phyloP scores from a whole-genome alignment of 192 early-diverging fungal genomes.

The Mortierella hygrophila region DNA sequence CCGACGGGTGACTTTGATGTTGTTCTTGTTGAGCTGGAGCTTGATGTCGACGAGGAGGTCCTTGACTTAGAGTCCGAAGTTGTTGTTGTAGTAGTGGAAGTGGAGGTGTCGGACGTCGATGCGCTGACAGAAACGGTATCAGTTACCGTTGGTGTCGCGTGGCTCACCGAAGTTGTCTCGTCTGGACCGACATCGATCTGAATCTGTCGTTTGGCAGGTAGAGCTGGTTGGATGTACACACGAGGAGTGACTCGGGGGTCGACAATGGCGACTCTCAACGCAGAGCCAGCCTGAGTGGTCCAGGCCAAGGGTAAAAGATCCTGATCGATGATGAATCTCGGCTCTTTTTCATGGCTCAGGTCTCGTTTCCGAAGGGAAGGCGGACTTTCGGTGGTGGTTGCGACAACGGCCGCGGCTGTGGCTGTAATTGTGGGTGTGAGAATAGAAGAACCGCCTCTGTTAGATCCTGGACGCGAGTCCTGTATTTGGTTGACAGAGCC shows the following conservation, averaged over 20 bases:
- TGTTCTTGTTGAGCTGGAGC: not conserved
- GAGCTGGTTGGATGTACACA: not conserved
- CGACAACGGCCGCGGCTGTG: not conserved
- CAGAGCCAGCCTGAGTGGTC: not conserved
- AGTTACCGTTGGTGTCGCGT: not conserved
- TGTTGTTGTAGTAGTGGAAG: conserved; percentile 13
- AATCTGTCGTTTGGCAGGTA: not conserved
- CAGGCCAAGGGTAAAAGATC: not conserved
- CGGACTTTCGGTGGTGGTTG: conserved; percentile 33
- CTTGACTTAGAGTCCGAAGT: conserved; percentile 2
- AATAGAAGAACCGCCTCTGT: not conserved
- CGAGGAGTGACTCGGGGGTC: not conserved
- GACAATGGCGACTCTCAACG: not conserved
- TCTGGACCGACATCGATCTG: not conserved
- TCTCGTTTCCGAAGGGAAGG: not conserved
- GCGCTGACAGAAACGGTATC: not conserved
- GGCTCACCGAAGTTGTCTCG: conserved; percentile 17
- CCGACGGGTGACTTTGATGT: not conserved
- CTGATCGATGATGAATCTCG: not conserved
- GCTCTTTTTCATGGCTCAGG: not conserved
- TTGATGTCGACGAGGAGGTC: not conserved
- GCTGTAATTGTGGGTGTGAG: not conserved
- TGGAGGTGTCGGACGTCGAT: not conserved
- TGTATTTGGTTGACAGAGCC: conserved; percentile 44
- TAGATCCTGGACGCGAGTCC: not conserved